A percentile compares a stretch with the other conserved stretches of the same genome.
These are phyloP conservation scores for Candida chilensis DNA, from an alignment of 805 yeast species.

Conservation along the genomic window DNA sequence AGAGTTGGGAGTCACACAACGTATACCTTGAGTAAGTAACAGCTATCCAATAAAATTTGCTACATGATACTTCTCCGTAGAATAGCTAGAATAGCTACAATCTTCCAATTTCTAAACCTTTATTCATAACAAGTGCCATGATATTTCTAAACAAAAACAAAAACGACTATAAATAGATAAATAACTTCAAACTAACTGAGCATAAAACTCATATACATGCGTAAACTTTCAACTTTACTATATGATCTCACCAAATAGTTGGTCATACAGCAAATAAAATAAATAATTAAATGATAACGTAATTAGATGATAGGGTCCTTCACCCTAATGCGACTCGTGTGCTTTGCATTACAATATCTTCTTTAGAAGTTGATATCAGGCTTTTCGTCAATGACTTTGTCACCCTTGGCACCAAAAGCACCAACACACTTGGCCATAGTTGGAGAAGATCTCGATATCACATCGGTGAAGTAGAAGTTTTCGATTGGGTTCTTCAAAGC, in stretches of 20 bases:
- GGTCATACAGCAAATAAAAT: neutral
- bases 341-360: neutral
- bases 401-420: conserved; percentile 59
- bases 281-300: neutral
- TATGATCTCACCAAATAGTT: neutral
- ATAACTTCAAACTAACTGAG: conserved; percentile 1
- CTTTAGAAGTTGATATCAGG: conserved; percentile 26
- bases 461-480: conserved; percentile 84
- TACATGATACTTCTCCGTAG: too few relatives aligned
- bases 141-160: neutral
- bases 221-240: neutral
- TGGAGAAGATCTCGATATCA: conserved; percentile 77
- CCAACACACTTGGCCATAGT: conserved; percentile 86
- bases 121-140: conserved; percentile 1
- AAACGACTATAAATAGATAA: conserved; percentile 1
- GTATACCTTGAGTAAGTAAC: too few relatives aligned
- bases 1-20: too few relatives aligned
- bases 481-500: conserved; percentile 63
- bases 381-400: conserved; percentile 41
- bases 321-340: neutral
- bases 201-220: conserved; percentile 1
- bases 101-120: neutral
- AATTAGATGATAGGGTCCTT: conserved; percentile 1
- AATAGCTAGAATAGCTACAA: too few relatives aligned
- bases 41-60: too few relatives aligned